These are phyloP conservation scores for Domatiomyces globalis DNA, from an alignment of 2,329 filamentous ascomycete genomes.

Conservation along the genomic window DNA sequence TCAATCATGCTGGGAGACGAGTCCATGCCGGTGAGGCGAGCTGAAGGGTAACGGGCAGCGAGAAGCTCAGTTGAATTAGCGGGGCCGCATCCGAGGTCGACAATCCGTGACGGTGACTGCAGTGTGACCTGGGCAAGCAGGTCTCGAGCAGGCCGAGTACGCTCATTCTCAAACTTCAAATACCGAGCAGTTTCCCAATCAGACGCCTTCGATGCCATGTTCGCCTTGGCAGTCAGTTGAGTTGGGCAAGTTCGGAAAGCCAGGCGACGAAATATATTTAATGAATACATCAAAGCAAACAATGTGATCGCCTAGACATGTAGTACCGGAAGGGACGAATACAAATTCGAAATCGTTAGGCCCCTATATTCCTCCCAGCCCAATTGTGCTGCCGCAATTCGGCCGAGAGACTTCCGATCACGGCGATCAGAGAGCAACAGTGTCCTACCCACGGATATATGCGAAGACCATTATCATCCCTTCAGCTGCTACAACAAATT, in stretches of 20 bases:
- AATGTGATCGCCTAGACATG: neutral
- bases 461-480: too few relatives aligned
- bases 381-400: too few relatives aligned
- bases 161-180: constrained; percentile 40
- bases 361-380: too few relatives aligned
- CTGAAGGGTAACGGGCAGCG: constrained; percentile 33
- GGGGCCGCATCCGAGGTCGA: constrained; percentile 48
- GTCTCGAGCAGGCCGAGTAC: constrained; percentile 41
- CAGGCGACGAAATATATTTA: neutral
- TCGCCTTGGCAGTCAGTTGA: neutral
- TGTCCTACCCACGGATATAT: too few relatives aligned
- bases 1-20: constrained; percentile 42
- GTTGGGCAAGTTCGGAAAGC: neutral
- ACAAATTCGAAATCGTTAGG: neutral
- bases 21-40: constrained; percentile 39
- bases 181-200: constrained; percentile 47
- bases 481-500: too few relatives aligned
- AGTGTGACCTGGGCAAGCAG: constrained; percentile 37
- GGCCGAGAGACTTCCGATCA: too few relatives aligned
- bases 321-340: neutral
- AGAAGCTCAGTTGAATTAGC: constrained; percentile 44
- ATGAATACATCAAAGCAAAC: neutral
- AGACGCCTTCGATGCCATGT: constrained; percentile 7
- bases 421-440: too few relatives aligned
- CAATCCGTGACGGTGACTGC: constrained; percentile 29